A percentile compares a stretch with the other conserved stretches of the same genome.
Evolutionary conservation across 1,284 basidiomycete species (phyloP).

Genomic region (Ceratobasidium theobromae): DNA sequence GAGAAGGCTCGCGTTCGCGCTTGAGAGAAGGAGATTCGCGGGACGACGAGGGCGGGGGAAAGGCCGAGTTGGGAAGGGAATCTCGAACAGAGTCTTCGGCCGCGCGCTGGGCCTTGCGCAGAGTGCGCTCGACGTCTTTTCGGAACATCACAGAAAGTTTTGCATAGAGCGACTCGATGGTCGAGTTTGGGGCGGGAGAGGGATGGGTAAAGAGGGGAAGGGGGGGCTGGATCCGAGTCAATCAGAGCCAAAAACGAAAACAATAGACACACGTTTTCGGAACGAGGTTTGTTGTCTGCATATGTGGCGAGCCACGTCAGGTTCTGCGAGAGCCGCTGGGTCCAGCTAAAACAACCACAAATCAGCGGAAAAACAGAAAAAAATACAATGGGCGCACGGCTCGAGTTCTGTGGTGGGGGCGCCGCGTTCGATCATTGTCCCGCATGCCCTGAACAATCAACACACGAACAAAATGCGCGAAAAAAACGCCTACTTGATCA

Average conservation of each 20-base stretch:
- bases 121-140: constrained; percentile 17
- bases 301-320: constrained; percentile 30
- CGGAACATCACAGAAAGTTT: constrained; percentile 17
- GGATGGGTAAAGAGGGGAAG: constrained; percentile 27
- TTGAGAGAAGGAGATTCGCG: constrained; percentile 29
- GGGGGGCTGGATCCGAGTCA: constrained; percentile 4
- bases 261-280: constrained; percentile 19
- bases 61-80: not conserved
- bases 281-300: constrained; percentile 25
- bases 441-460: constrained; percentile 7
- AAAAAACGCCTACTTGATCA: constrained; percentile 30
- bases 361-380: not conserved
- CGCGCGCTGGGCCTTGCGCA: constrained; percentile 22
- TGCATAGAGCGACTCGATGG: constrained; percentile 27
- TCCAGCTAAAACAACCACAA: constrained; percentile 3
- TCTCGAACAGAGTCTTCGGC: constrained; percentile 23
- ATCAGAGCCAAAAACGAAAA: not conserved
- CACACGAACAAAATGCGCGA: not conserved
- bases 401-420: constrained; percentile 17
- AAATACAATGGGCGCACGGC: not conserved
- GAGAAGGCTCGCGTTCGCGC: constrained; percentile 19
- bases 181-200: constrained; percentile 14
- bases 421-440: constrained; percentile 18
- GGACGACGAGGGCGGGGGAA: too few relatives aligned
- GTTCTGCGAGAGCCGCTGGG: constrained; percentile 25